phyloP scores from a whole-genome alignment of 768 basidiomycete genomes.

The Russula ochroleuca region DNA sequence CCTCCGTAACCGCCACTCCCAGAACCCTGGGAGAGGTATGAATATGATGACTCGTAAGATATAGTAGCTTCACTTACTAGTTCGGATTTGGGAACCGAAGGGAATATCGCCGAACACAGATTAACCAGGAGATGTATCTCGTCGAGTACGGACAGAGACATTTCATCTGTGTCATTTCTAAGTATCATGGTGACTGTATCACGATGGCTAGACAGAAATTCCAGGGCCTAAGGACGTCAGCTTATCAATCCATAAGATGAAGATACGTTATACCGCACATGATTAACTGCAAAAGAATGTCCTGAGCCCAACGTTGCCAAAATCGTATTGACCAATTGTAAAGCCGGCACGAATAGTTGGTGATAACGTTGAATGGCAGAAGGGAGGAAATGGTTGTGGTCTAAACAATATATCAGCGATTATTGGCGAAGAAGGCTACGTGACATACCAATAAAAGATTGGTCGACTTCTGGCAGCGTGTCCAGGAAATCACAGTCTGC shows the following conservation, averaged over 20 bases:
- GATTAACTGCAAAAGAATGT: constrained; percentile 62
- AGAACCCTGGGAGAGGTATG: constrained; percentile 39
- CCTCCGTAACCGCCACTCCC: constrained; percentile 78
- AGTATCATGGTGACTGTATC: constrained; percentile 81
- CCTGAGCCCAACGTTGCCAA: constrained; percentile 71
- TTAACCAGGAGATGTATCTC: constrained; percentile 78
- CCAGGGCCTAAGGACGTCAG: constrained; percentile 50
- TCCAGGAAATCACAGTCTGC: constrained; percentile 86
- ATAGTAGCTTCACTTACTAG: constrained; percentile 48
- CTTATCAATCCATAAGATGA: background rate
- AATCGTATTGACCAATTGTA: constrained; percentile 76
- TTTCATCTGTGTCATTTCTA: constrained; percentile 62
- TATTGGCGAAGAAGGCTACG: constrained; percentile 5
- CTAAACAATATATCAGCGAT: constrained; percentile 37
- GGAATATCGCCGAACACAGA: constrained; percentile 62
- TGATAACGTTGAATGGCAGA: constrained; percentile 87
- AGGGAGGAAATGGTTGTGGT: constrained; percentile 82
- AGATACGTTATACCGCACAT: constrained; percentile 42
- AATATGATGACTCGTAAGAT: constrained; percentile 4
- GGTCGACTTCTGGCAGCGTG: constrained; percentile 76
- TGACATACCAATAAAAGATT: constrained; percentile 69
- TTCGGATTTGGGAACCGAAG: constrained; percentile 70
- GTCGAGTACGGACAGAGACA: constrained; percentile 63
- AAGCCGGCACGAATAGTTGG: constrained; percentile 79
- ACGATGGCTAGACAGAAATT: constrained; percentile 77